Conservation (phyloP, 148 eudicot species). For the Vaccinium darrowii region DNA sequence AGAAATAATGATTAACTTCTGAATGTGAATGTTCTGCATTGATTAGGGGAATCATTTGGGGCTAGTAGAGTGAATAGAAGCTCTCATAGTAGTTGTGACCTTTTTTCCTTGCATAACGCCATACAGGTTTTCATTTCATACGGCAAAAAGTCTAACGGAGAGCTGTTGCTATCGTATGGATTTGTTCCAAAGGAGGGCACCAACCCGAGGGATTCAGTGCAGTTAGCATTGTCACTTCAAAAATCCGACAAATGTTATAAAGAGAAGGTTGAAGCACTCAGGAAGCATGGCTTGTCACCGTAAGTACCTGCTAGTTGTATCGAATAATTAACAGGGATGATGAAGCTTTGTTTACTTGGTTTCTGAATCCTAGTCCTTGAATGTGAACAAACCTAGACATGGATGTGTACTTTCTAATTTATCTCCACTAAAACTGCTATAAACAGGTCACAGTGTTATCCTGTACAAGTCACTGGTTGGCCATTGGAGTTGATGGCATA, state of each 20-base stretch:
- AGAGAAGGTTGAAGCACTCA: conserved; percentile 72
- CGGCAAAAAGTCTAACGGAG: conserved; percentile 95
- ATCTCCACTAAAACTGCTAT: conserved; percentile 11
- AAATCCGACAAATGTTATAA: conserved; percentile 81
- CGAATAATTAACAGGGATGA: not conserved
- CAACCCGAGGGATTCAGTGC: conserved; percentile 86
- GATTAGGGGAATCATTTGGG: not conserved
- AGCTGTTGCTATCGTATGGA: conserved; percentile 89
- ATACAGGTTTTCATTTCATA: conserved; percentile 93
- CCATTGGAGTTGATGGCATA: conserved; percentile 93
- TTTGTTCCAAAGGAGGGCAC: conserved; percentile 98
- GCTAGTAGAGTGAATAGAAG: not conserved
- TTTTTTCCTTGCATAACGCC: conserved; percentile 6
- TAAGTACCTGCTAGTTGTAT: conserved; percentile 34
- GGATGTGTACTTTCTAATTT: not conserved
- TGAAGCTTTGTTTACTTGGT: not conserved
- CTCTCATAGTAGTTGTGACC: not conserved
- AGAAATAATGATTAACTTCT: not conserved
- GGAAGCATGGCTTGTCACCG: conserved; percentile 81
- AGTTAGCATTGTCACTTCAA: conserved; percentile 57
- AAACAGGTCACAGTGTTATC: conserved; percentile 77
- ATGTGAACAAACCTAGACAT: not conserved
- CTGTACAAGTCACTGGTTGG: conserved; percentile 92
- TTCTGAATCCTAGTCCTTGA: not conserved
- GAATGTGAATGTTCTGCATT: conserved; percentile 10